Evolutionary conservation across 2,329 filamentous ascomycete species (phyloP).

Genomic region (Thyridium curvatum): DNA sequence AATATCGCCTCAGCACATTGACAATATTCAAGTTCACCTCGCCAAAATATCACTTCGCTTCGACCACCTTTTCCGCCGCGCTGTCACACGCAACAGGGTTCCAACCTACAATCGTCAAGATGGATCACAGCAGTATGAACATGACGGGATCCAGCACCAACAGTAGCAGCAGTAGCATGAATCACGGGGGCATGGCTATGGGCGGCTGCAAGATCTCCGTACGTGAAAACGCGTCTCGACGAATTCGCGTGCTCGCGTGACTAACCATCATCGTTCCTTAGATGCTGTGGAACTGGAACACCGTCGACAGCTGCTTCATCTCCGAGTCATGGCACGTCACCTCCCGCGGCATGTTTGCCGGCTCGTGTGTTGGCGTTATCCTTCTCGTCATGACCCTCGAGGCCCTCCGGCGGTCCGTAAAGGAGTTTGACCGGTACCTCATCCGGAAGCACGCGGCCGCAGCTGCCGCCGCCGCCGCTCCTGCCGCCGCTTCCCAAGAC

Average conservation of each 20-base stretch:
- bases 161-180: slow-evolving; percentile 18
- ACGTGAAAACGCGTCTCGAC: slow-evolving; percentile 18
- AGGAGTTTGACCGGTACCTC: slow-evolving; percentile 67
- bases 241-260: slow-evolving; percentile 3
- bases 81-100: too few relatives aligned
- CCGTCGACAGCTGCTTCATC: slow-evolving; percentile 68
- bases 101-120: too few relatives aligned
- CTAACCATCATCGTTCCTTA: slow-evolving; percentile 22
- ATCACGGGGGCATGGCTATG: slow-evolving; percentile 12
- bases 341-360: slow-evolving; percentile 66
- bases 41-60: too few relatives aligned
- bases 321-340: slow-evolving; percentile 62
- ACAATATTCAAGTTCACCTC: too few relatives aligned
- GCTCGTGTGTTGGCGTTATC: slow-evolving; percentile 71
- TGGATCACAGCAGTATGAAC: neutral
- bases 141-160: slow-evolving; percentile 8
- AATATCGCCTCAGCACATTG: too few relatives aligned
- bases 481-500: slow-evolving; percentile 14
- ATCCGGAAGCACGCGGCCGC: slow-evolving; percentile 39
- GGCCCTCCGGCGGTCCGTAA: slow-evolving; percentile 60
- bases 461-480: slow-evolving; percentile 8
- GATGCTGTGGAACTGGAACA: slow-evolving; percentile 81
- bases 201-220: slow-evolving; percentile 35
- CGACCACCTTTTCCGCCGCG: too few relatives aligned
- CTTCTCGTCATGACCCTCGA: slow-evolving; percentile 70